Percentiles rank a stretch among this genome's conserved stretches.
These are phyloP conservation scores for Penicillium glabrum DNA, from an alignment of 2,329 filamentous ascomycete species.

Conservation along the genomic window DNA sequence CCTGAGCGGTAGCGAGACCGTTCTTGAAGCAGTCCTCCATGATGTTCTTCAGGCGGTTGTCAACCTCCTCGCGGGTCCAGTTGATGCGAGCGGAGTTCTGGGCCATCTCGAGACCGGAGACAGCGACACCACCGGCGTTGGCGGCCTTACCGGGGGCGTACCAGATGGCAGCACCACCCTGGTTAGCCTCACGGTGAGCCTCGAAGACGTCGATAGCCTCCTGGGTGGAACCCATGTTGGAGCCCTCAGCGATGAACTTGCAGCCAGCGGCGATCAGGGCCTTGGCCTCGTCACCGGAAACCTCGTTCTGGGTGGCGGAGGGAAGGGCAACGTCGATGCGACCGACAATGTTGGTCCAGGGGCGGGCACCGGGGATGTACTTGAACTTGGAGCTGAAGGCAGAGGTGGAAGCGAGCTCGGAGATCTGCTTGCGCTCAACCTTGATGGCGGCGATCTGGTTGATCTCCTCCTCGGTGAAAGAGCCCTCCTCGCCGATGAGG, in stretches of 20 bases:
- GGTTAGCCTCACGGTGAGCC: conserved; percentile 64
- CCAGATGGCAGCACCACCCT: conserved; percentile 75
- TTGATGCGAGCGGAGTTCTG: conserved; percentile 87
- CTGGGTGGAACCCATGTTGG: conserved; percentile 98
- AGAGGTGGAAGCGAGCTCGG: conserved; percentile 62
- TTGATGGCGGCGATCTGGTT: conserved; percentile 79
- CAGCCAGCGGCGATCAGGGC: conserved; percentile 73
- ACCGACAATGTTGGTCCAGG: conserved; percentile 80
- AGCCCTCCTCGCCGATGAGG: conserved; percentile 64
- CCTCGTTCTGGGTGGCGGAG: conserved; percentile 96
- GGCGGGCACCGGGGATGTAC: conserved; percentile 83
- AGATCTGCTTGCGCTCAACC: conserved; percentile 79
- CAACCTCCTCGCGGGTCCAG: conserved; percentile 89
- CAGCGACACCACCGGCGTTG: conserved; percentile 95
- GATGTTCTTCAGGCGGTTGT: conserved; percentile 84
- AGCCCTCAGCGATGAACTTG: conserved; percentile 90
- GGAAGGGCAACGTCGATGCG: conserved; percentile 90
- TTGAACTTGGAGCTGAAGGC: conserved; percentile 67
- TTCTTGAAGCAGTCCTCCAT: conserved; percentile 94
- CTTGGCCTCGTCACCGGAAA: conserved; percentile 85
- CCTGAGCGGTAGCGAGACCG: conserved; percentile 83
- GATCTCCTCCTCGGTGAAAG: conserved; percentile 79
- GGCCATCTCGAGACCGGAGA: conserved; percentile 97
- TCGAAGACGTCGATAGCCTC: conserved; percentile 94
- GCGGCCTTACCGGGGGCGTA: conserved; percentile 96